phyloP scores from a whole-genome alignment of 2,329 filamentous ascomycete genomes.

The Ramularia endophylla region DNA sequence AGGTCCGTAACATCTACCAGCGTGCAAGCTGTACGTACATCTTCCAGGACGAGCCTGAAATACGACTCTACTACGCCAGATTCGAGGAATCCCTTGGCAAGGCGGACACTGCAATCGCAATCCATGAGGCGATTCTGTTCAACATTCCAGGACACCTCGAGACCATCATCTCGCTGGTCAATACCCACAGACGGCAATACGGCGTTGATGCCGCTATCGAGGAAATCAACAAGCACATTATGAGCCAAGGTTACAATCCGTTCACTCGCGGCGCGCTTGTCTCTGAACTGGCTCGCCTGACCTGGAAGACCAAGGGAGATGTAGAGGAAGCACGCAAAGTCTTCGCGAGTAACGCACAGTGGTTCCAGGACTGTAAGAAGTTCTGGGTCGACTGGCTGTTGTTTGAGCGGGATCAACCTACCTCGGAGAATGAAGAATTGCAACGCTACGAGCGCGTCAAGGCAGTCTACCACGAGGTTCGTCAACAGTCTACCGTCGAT shows the following conservation, averaged over 20 bases:
- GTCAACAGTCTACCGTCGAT: constrained; percentile 65
- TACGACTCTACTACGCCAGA: constrained; percentile 85
- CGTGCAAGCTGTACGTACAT: constrained; percentile 80
- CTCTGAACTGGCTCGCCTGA: constrained; percentile 76
- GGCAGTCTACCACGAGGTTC: constrained; percentile 69
- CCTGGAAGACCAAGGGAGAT: constrained; percentile 78
- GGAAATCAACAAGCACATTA: constrained; percentile 75
- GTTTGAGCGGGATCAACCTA: constrained; percentile 83
- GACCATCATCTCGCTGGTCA: constrained; percentile 81
- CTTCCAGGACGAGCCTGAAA: constrained; percentile 74
- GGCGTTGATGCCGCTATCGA: constrained; percentile 80
- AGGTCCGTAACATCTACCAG: constrained; percentile 86
- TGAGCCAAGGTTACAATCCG: constrained; percentile 44
- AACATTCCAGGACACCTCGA: constrained; percentile 76
- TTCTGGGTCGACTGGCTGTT: constrained; percentile 89
- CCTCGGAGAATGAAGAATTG: constrained; percentile 56
- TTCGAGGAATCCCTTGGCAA: constrained; percentile 85
- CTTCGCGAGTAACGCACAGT: constrained; percentile 75
- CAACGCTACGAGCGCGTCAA: constrained; percentile 70
- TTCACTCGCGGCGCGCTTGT: constrained; percentile 78
- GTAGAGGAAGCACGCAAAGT: constrained; percentile 75
- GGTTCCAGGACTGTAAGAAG: constrained; percentile 74
- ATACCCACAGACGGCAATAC: constrained; percentile 74
- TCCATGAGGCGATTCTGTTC: constrained; percentile 74
- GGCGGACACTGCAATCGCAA: constrained; percentile 71